Evolutionary conservation across 106 monocot species (phyloP), one percentile per base, ranked within the genome.

Genomic region (Vanilla planifolia): DNA sequence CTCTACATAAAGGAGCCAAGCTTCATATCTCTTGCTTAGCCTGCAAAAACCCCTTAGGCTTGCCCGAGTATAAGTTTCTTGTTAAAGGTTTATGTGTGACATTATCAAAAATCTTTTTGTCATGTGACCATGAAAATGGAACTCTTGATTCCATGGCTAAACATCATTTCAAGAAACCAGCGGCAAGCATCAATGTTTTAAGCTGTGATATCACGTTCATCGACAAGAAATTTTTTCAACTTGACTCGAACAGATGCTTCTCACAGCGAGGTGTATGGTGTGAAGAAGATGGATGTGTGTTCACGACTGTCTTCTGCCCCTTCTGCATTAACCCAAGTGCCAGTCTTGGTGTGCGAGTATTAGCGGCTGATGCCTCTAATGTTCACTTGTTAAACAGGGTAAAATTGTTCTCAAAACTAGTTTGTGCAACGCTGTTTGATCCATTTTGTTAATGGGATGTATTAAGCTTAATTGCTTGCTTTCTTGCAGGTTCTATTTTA

Each of bases 271-370:
- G 71, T 60, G 28, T 80, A 19, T 99, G 98, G 98, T 82, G 71
- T 50, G 77, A 88, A 73, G 56, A 63, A 71, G 98, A 88, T 76
- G 98, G 98, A 17, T 88, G 92, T 65, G 92, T 99, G 9, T 99
- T 80, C 75, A 84, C 68, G 56, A 47, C 43, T 43, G 51, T 82
- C 21, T 61, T 33, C 44, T 99, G 92, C 59, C 92, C 83, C 5
- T 85, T 82, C 72, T 92, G 92, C 51, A 59, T 15, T 35, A 29
- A n/a, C 6, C 15, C 56, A n/a, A 63, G 46, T 4, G 55, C 64
- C 28, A 68, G 65, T 33, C 77, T 99, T 13, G 92, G 92, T 0
- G 70, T 88, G 16, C 77, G 73, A 55, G 74, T 99, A 13, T 34
- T 88, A 66, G 91, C 98, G 59, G 58, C 73, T 40, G 82, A 88